phyloP scores from a whole-genome alignment of 2,329 filamentous ascomycete genomes.

The Phaeosphaeriaceae sp. region DNA sequence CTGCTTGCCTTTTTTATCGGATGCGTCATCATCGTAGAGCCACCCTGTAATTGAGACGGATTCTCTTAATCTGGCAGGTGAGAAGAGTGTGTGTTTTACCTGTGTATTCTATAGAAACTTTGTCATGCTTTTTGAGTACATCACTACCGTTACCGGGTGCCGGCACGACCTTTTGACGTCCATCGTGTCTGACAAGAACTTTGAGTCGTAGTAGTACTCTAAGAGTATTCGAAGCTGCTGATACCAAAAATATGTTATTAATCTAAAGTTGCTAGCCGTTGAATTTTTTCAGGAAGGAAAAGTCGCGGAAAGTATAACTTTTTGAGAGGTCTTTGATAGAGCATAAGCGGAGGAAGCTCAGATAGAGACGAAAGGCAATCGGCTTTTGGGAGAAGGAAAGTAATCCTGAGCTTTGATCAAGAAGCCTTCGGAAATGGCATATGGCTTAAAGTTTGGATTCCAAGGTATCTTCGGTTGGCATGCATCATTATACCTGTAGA shows the following conservation, averaged over 20 bases:
- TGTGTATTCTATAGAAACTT: slow-evolving; percentile 87
- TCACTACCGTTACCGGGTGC: slow-evolving; percentile 66
- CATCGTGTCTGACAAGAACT: slow-evolving; percentile 41
- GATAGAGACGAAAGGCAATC: slow-evolving; percentile 15
- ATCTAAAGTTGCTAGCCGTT: not conserved
- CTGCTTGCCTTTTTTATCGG: slow-evolving; percentile 71
- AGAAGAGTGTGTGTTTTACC: slow-evolving; percentile 51
- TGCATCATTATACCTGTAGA: too few species aligned
- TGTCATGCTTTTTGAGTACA: slow-evolving; percentile 70
- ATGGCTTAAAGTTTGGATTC: slow-evolving; percentile 29
- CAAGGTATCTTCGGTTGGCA: slow-evolving; percentile 5
- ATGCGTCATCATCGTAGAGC: slow-evolving; percentile 70
- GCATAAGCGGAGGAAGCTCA: not conserved
- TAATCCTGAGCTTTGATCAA: slow-evolving; percentile 21
- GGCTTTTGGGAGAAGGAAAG: slow-evolving; percentile 29
- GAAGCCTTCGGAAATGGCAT: slow-evolving; percentile 35
- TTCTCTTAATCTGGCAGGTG: not conserved
- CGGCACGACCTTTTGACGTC: slow-evolving; percentile 71
- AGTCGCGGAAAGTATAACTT: not conserved
- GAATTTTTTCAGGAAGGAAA: not conserved
- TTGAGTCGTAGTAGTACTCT: not conserved
- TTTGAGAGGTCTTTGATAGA: not conserved
- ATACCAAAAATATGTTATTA: not conserved
- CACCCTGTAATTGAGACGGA: slow-evolving; percentile 57
- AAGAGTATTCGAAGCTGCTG: slow-evolving; percentile 1